Base-by-base conservation (phyloP, 345 rosid species). In the Linum lewisii region DNA sequence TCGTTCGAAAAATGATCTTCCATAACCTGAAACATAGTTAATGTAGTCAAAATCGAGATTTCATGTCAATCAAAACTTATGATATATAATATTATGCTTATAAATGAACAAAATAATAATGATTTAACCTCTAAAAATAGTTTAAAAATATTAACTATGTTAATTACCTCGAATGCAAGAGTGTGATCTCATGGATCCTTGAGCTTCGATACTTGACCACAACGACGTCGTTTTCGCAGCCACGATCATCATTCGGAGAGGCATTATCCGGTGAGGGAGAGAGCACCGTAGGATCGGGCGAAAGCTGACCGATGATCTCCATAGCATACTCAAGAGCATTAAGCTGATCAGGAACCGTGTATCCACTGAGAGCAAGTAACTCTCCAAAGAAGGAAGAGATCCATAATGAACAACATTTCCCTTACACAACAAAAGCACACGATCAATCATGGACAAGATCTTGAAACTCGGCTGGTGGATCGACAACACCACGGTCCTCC, bases 381-480 rank as follows among this genome's bases (percentile, higher is more conserved):
- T 51, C 63, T 84, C 67, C 51, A 92, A 82, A 2, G 91, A 82
- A 57, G 66, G 55, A 15, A 88, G 65, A 1, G 73, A 76, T 16
- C 98, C 98, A 2, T 86, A 87, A 63, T 88, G 93, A 23, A 85
- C 79, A 2, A 92, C 88, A 6, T 72, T 64, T 61, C 98, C 98
- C 67, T 80, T 88, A 7, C 84, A 77, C 16, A 92, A 73, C 72
- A 92, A 59, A 37, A 92, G 76, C 55, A 92, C 45, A 21, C 72
- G 67, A 60, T 88, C 88, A 7, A 92, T 88, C 25, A 64, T 73
- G 29, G 92, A 81, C 15, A 92, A 82, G 61, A 92, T 88, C 80
- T 88, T 92, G 84, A 84, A 92, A 61, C 90, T 81, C 6, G 98
- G 98, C 65, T 92, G 98, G 62, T 92, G 98, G n/a, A 92, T 86